phyloP scores from a whole-genome alignment of 768 basidiomycete species.

The Rickenella mellea region DNA sequence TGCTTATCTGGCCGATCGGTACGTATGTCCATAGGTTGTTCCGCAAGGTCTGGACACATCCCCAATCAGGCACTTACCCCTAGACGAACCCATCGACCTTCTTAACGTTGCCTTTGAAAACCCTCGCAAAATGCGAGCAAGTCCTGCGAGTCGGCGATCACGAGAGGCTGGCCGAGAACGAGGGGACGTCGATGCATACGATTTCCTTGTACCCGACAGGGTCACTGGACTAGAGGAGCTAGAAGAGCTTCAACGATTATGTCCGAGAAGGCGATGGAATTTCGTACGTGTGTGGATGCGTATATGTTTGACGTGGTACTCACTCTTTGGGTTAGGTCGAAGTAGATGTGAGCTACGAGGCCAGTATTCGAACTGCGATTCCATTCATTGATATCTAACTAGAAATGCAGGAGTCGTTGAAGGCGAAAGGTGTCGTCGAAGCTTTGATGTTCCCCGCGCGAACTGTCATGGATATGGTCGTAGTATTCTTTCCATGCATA shows the following conservation, averaged over 20 bases:
- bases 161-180: too few relatives aligned
- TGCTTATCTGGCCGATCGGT: conserved; percentile 74
- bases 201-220: conserved; percentile 85
- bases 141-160: conserved; percentile 1
- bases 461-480: conserved; percentile 87
- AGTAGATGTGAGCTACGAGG: conserved; percentile 75
- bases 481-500: conserved; percentile 13
- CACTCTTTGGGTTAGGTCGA: conserved; percentile 48
- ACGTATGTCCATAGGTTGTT: conserved; percentile 11
- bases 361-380: conserved; percentile 19
- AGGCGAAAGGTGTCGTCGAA: conserved; percentile 44
- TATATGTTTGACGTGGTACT: neutral
- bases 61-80: conserved; percentile 52
- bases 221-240: conserved; percentile 70
- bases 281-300: conserved; percentile 44
- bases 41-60: too few relatives aligned
- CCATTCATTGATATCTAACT: conserved; percentile 1
- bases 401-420: conserved; percentile 52
- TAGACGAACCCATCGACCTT: conserved; percentile 79
- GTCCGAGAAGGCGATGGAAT: conserved; percentile 80
- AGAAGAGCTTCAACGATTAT: conserved; percentile 66
- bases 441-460: conserved; percentile 68
- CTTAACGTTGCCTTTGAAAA: conserved; percentile 95
- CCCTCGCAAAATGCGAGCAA: conserved; percentile 58
- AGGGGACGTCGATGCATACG: conserved; percentile 1